phyloP scores from a whole-genome alignment of 2,329 filamentous ascomycete genomes.

The Pseudogymnoascus sp. region DNA sequence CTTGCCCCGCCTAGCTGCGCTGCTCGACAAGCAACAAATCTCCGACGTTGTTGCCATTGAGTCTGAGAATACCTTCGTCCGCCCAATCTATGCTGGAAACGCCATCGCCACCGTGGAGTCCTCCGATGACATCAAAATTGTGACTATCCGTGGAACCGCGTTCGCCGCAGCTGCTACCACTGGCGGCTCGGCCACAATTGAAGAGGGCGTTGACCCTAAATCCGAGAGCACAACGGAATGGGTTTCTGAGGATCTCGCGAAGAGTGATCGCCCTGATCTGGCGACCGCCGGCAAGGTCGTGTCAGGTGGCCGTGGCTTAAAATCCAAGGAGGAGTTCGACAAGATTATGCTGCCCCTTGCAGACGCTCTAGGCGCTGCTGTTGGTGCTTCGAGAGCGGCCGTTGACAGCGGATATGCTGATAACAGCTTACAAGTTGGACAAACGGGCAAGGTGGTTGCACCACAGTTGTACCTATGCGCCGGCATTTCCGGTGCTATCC shows the following conservation, averaged over 20 bases:
- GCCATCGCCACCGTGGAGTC: conserved; percentile 95
- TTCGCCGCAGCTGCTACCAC: conserved; percentile 71
- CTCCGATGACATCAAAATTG: conserved; percentile 73
- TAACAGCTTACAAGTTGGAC: conserved; percentile 95
- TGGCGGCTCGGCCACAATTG: conserved; percentile 68
- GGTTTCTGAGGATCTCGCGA: conserved; percentile 88
- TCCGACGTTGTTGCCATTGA: conserved; percentile 86
- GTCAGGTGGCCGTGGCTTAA: conserved; percentile 87
- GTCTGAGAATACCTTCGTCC: conserved; percentile 87
- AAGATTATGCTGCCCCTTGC: conserved; percentile 85
- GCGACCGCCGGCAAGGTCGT: conserved; percentile 85
- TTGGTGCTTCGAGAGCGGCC: conserved; percentile 88
- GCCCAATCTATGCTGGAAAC: conserved; percentile 96
- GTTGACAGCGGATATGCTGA: conserved; percentile 97
- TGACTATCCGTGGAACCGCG: conserved; percentile 89
- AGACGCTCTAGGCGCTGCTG: conserved; percentile 87
- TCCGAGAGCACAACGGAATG: conserved; percentile 69
- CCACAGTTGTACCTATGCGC: conserved; percentile 92
- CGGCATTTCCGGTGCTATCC: conserved; percentile 94
- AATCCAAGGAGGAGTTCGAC: conserved; percentile 98
- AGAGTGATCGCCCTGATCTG: conserved; percentile 89
- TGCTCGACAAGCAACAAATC: conserved; percentile 88
- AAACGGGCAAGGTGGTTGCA: conserved; percentile 97
- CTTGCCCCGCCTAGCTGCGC: conserved; percentile 81
- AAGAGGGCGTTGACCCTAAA: conserved; percentile 81